Base-by-base conservation (phyloP, 108 stramenopile species). In the Stephanodiscus triporus region DNA sequence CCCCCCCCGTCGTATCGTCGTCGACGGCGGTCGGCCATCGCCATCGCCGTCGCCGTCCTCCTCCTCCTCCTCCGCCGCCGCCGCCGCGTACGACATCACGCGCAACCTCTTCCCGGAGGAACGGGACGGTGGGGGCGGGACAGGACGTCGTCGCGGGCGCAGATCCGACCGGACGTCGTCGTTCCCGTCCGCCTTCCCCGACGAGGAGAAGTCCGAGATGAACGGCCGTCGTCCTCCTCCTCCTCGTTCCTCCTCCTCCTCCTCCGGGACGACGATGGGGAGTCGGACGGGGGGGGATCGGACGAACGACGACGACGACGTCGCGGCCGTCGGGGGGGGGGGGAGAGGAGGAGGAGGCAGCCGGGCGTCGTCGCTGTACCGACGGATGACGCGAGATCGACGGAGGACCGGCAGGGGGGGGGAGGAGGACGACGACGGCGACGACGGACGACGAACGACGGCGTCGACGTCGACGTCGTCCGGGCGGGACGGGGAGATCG, bases 141-240 rank as follows among this genome's bases (percentile, higher is more conserved):
- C n/a, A n/a, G n/a, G n/a, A 50, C 48, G 29, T 66, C 66, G 16
- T 49, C n/a, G n/a, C n/a, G n/a, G n/a, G n/a, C n/a, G n/a, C n/a
- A n/a, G n/a, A n/a, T n/a, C n/a, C n/a, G n/a, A n/a, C n/a, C n/a
- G n/a, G n/a, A 53, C 67, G 37, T 64, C 38, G 20, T 42, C 48
- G 0, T 34, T 11, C 37, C 34, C 65, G 5, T 70, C 68, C 5
- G 26, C 69, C n/a, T 70, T 70, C n/a, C 8, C 4, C 11, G 61
- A 72, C 17, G 16, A 22, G 5, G 71, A 72, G 63, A 43, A 50
- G 47, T 72, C 71, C n/a, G 71, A 72, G 38, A 72, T 72, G 71
- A 72, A 72, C 30, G 62, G 36, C 11, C 71, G 71, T 20, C 63
- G 40, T 1, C 63, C 63, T 20, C 63, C 63, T 1, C 4, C 23